Base-by-base conservation (phyloP, 192 early-diverging fungal genomes). In the Chytriomyces sp. region DNA sequence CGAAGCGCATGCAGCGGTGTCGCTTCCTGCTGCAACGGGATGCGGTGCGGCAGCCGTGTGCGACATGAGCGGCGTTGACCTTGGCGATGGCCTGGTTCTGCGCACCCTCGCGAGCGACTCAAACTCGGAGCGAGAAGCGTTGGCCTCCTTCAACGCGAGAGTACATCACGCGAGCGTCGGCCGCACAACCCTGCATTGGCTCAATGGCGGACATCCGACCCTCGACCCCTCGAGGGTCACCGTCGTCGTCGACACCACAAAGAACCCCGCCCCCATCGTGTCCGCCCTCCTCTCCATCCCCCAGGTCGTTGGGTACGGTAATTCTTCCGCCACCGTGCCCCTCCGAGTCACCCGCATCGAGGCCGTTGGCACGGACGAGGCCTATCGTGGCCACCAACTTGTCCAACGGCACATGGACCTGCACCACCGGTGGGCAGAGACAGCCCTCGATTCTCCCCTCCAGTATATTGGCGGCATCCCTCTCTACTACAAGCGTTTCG, bases 401-500 rank as follows among this genome's bases (percentile, higher is more conserved):
- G 31, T 75, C n/a, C 22, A 72, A 28, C 59, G 49, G 40, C 73
- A 75, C 8, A 17, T 75, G 10, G 64, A 75, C 36, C 17, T 56
- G 31, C 73, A 75, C 38, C 64, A 72, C 53, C 19, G 34, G 38
- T 75, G 73, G 73, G 73, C 73, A 26, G 32, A 34, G 6, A 17
- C 52, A 12, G 66, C 56, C 32, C 54, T 75, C 5, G 53, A 57
- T 4, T n/a, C 73, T 19, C 38, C 67, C 3, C 4, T 75, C 28
- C 68, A 61, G 59, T 69, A 62, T 34, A 73, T 75, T 52, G 63
- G 73, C n/a, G 73, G 73, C 14, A 75, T 75, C 22, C 73, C 73
- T 4, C 53, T 36, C 7, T 75, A 75, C 41, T 75, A 75, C 53
- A 30, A 17, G 19, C 73, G 73, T 12, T 75, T 75, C 40, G 73